These are phyloP conservation scores for Microsporum audouinii DNA, from an alignment of 2,329 filamentous ascomycete species.

Conservation along the genomic window DNA sequence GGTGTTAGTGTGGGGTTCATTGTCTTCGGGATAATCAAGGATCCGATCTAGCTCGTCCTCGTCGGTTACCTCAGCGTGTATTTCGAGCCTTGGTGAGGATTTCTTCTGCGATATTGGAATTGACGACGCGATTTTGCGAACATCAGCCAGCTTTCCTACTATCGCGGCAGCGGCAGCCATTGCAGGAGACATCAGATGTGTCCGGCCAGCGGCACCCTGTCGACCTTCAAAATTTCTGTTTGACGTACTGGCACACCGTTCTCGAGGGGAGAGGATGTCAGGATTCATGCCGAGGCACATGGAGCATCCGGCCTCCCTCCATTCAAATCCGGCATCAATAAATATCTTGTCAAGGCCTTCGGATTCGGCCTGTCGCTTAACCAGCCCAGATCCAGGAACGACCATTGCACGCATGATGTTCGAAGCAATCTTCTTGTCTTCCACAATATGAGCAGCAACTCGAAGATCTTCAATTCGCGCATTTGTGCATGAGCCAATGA, in stretches of 20 bases:
- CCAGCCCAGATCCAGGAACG: conserved; percentile 85
- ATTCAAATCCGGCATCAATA: conserved; percentile 83
- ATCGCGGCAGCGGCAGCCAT: conserved; percentile 92
- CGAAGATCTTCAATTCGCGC: conserved; percentile 91
- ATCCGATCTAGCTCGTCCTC: conserved; percentile 55
- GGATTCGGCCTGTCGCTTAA: conserved; percentile 81
- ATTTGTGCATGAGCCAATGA: conserved; percentile 97
- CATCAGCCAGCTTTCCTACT: conserved; percentile 80
- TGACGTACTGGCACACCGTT: conserved; percentile 88
- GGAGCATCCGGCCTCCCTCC: conserved; percentile 94
- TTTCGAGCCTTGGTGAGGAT: conserved; percentile 48
- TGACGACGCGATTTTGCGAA: conserved; percentile 58
- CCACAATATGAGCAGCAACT: conserved; percentile 71
- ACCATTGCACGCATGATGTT: conserved; percentile 95
- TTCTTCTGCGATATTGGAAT: conserved; percentile 35
- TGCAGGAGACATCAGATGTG: conserved; percentile 91
- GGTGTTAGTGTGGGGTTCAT: conserved; percentile 49
- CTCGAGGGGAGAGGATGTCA: conserved; percentile 82
- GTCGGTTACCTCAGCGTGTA: conserved; percentile 50
- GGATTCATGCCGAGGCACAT: conserved; percentile 99
- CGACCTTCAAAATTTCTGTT: conserved; percentile 97
- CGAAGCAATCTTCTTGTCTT: conserved; percentile 72
- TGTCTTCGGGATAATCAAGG: conserved; percentile 52
- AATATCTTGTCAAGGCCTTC: conserved; percentile 95
- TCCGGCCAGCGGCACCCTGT: conserved; percentile 81